phyloP scores from a whole-genome alignment of 257 asterid species.

The Capsicum chinense region DNA sequence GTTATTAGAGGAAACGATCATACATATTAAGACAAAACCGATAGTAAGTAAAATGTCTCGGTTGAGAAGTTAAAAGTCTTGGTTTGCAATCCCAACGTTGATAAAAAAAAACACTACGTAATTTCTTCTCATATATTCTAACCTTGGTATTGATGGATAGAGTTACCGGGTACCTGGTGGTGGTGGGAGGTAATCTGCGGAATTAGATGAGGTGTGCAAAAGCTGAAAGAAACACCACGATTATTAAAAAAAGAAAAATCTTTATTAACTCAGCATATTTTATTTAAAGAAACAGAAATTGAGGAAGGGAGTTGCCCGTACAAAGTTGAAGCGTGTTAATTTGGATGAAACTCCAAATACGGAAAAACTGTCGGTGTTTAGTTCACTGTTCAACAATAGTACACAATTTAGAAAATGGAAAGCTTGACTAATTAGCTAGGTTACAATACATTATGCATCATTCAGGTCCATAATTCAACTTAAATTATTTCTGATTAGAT shows the following conservation, averaged over 20 bases:
- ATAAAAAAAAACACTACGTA: too few relatives aligned
- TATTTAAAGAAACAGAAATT: not conserved
- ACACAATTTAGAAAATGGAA: not conserved
- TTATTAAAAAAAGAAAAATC: too few relatives aligned
- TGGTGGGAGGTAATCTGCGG: too few relatives aligned
- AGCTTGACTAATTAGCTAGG: not conserved
- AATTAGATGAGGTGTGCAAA: too few relatives aligned
- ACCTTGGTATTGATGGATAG: too few relatives aligned
- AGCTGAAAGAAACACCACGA: too few relatives aligned
- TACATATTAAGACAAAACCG: too few relatives aligned
- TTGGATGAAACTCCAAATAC: not conserved
- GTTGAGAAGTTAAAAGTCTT: not conserved
- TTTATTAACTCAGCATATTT: not conserved
- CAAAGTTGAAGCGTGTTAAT: slow-evolving; percentile 13
- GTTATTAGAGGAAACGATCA: not conserved
- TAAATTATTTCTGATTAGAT: slow-evolving; percentile 11
- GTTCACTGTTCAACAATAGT: not conserved
- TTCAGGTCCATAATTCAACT: not conserved
- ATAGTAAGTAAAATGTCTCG: not conserved
- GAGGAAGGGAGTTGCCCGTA: not conserved
- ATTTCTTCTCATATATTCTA: too few relatives aligned
- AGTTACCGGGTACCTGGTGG: too few relatives aligned
- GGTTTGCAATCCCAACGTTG: not conserved
- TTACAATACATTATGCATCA: not conserved
- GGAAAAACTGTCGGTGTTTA: slow-evolving; percentile 16